A percentile compares a stretch with the other conserved stretches of the same genome.
Evolutionary conservation across 805 yeast genomes (phyloP).

Genomic region (Saturnispora silvae): DNA sequence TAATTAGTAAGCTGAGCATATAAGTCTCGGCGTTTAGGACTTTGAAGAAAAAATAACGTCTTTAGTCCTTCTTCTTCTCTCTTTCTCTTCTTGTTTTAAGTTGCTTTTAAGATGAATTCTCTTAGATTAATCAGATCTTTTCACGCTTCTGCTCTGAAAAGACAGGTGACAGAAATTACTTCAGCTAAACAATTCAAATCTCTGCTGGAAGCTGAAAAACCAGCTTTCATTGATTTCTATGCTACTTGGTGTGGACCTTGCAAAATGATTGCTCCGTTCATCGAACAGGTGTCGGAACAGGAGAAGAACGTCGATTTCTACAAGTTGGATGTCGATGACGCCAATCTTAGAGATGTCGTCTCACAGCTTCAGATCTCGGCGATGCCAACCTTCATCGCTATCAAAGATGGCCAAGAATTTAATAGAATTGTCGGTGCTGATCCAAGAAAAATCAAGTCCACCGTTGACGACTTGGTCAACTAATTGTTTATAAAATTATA

Average conservation of each 20-base stretch:
- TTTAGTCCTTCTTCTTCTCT: background rate
- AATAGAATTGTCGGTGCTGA: constrained; percentile 60
- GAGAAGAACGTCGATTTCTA: constrained; percentile 45
- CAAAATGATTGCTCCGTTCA: constrained; percentile 53
- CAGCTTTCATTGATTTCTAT: constrained; percentile 45
- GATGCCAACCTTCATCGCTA: constrained; percentile 65
- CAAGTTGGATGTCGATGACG: constrained; percentile 62
- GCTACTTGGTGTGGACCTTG: constrained; percentile 80
- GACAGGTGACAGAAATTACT: constrained; percentile 3
- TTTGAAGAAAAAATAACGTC: too few species aligned
- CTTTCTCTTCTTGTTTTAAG: background rate
- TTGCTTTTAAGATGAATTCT: background rate
- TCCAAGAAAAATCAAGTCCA: constrained; percentile 19
- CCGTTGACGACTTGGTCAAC: constrained; percentile 5
- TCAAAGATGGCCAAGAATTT: constrained; percentile 48
- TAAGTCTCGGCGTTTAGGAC: background rate
- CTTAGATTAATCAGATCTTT: constrained; percentile 7
- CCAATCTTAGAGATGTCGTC: constrained; percentile 40
- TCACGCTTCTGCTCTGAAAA: constrained; percentile 1
- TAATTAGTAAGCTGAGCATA: background rate
- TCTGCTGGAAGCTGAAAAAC: constrained; percentile 3
- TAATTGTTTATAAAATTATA: background rate
- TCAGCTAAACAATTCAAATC: constrained; percentile 2
- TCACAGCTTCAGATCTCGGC: constrained; percentile 52
- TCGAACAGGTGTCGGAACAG: constrained; percentile 34